phyloP scores from a whole-genome alignment of 1,139 yeast genomes.

The Pichia sp. region DNA sequence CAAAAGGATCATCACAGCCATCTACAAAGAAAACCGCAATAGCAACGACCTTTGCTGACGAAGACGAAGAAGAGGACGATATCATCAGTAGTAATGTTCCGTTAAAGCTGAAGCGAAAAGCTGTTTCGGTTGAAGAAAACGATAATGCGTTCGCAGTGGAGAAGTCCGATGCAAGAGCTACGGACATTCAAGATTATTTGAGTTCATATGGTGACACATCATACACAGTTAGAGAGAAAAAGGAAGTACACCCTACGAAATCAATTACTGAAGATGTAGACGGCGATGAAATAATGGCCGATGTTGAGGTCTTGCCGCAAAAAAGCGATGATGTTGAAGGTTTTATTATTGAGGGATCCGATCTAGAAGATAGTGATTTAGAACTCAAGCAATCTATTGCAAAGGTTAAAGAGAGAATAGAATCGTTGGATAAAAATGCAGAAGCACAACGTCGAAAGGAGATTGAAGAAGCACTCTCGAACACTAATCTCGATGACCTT shows the following conservation, averaged over 20 bases:
- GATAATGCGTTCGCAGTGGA: not conserved
- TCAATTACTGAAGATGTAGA: not conserved
- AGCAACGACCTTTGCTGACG: not conserved
- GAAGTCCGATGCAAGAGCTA: not conserved
- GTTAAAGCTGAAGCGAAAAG: not conserved
- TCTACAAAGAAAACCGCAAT: not conserved
- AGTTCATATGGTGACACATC: constrained; percentile 2
- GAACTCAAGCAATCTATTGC: constrained; percentile 14
- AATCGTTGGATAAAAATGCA: not conserved
- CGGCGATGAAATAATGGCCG: not conserved
- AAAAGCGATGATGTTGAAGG: constrained; percentile 28
- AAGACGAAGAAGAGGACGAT: not conserved
- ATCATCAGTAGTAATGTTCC: not conserved
- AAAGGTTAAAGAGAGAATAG: not conserved
- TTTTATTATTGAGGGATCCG: constrained; percentile 34
- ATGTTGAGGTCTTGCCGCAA: not conserved
- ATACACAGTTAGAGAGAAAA: not conserved
- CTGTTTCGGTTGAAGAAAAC: not conserved
- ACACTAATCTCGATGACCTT: constrained; percentile 19
- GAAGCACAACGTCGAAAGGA: constrained; percentile 29
- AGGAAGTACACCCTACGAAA: not conserved
- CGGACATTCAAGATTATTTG: constrained; percentile 6
- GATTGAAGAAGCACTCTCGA: constrained; percentile 39
- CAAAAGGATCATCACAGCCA: not conserved
- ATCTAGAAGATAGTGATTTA: constrained; percentile 34